phyloP scores from a whole-genome alignment of 1,139 yeast species.

The Hansenula sp. region DNA sequence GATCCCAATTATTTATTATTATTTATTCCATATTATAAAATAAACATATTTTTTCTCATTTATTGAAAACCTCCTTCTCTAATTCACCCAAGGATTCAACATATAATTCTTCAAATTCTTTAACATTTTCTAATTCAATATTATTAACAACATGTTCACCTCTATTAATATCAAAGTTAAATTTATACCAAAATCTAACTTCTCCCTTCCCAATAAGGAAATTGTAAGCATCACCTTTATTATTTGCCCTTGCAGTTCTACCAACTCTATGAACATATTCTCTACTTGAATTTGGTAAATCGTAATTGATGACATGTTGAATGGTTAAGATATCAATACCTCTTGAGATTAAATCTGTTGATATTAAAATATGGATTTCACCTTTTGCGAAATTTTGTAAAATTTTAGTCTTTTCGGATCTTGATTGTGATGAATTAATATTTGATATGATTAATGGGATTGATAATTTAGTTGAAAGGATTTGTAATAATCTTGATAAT shows the following conservation, averaged over 20 bases:
- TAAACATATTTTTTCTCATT: not conserved
- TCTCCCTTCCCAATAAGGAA: constrained; percentile 76
- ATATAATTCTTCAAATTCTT: constrained; percentile 17
- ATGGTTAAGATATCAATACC: constrained; percentile 82
- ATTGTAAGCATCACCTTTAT: constrained; percentile 68
- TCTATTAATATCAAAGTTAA: constrained; percentile 37
- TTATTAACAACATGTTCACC: constrained; percentile 13
- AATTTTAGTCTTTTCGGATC: constrained; percentile 39
- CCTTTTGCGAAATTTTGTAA: constrained; percentile 55
- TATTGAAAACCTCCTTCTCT: constrained; percentile 30
- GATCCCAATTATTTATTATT: not conserved
- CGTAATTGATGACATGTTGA: constrained; percentile 81
- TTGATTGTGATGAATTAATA: constrained; percentile 35
- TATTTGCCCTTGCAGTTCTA: constrained; percentile 92
- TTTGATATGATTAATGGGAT: constrained; percentile 23
- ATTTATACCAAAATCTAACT: constrained; percentile 55
- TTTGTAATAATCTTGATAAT: constrained; percentile 54
- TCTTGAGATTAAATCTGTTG: constrained; percentile 92
- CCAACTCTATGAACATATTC: constrained; percentile 97
- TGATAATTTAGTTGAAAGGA: constrained; percentile 34
- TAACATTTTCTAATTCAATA: constrained; percentile 13
- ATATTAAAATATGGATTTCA: constrained; percentile 55
- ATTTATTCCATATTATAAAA: not conserved
- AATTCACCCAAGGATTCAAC: constrained; percentile 27
- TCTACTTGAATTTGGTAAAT: constrained; percentile 80